phyloP scores from a whole-genome alignment of 2,329 filamentous ascomycete genomes.

The Rhinocladiella similis region DNA sequence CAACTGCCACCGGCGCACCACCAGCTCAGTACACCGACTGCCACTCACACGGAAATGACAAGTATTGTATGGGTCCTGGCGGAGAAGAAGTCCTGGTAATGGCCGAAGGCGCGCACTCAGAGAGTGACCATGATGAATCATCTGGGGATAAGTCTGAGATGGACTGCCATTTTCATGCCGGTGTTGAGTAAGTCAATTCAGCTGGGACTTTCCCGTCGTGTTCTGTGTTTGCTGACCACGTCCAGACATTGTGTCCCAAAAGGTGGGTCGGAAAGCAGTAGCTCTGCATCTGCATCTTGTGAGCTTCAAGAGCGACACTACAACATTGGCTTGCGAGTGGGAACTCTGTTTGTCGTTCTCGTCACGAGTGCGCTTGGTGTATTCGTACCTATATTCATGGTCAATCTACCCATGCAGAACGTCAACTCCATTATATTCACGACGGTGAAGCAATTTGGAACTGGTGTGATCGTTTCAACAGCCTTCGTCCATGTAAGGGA shows the following conservation, averaged over 20 bases:
- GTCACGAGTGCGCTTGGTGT: conserved; percentile 68
- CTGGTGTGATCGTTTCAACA: conserved; percentile 42
- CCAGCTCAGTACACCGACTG: conserved; percentile 66
- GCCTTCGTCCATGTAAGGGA: conserved; percentile 40
- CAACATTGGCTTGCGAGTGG: conserved; percentile 67
- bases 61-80: conserved; percentile 62
- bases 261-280: conserved; percentile 43
- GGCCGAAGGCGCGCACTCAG: conserved; percentile 34
- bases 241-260: conserved; percentile 56
- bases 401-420: conserved; percentile 56
- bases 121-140: background rate
- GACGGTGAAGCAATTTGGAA: conserved; percentile 62
- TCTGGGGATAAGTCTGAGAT: conserved; percentile 36
- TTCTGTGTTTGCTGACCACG: background rate
- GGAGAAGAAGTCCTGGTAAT: conserved; percentile 63
- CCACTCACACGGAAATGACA: conserved; percentile 60
- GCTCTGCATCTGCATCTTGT: conserved; percentile 31
- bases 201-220: background rate
- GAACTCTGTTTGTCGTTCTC: conserved; percentile 71
- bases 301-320: conserved; percentile 52
- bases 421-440: conserved; percentile 55
- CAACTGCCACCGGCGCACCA: conserved; percentile 56
- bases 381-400: conserved; percentile 65
- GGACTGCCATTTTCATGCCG: conserved; percentile 72
- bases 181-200: conserved; percentile 63